A percentile compares a stretch with the other conserved stretches of the same genome.
phyloP scores from a whole-genome alignment of 2,329 filamentous ascomycete genomes.

The Botrytis aclada region DNA sequence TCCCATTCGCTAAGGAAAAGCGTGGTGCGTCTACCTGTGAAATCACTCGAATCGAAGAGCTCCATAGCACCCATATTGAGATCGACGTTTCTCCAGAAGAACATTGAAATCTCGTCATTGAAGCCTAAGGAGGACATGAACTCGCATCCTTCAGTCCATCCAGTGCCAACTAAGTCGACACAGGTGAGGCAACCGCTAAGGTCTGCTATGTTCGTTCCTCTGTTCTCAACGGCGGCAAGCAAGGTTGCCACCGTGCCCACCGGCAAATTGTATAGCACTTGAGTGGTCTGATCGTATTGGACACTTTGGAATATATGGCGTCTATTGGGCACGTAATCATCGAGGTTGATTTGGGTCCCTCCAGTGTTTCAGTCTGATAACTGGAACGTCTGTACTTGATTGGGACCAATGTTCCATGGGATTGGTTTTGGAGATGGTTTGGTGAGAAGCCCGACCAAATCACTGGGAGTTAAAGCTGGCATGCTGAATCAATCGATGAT shows the following conservation, averaged over 20 bases:
- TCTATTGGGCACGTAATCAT: constrained; percentile 2
- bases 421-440: not conserved
- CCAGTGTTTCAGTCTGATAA: not conserved
- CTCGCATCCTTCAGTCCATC: not conserved
- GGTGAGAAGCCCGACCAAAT: not conserved
- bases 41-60: not conserved
- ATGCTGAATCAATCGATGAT: too few relatives aligned
- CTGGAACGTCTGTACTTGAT: not conserved
- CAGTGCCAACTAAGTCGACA: not conserved
- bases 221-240: not conserved
- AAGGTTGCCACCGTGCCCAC: not conserved
- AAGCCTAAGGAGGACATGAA: not conserved
- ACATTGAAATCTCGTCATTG: not conserved
- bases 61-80: constrained; percentile 1
- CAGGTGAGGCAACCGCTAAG: not conserved
- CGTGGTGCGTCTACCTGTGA: not conserved
- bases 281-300: not conserved
- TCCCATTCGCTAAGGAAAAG: constrained; percentile 7
- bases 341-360: not conserved
- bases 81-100: constrained; percentile 6
- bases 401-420: not conserved
- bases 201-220: not conserved
- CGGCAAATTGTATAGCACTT: constrained; percentile 2
- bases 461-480: not conserved
- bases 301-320: not conserved